Percentiles rank a stretch among this genome's conserved stretches.
phyloP scores from a whole-genome alignment of 495 filamentous ascomycete genomes.

The Stereocaulon alpinum region DNA sequence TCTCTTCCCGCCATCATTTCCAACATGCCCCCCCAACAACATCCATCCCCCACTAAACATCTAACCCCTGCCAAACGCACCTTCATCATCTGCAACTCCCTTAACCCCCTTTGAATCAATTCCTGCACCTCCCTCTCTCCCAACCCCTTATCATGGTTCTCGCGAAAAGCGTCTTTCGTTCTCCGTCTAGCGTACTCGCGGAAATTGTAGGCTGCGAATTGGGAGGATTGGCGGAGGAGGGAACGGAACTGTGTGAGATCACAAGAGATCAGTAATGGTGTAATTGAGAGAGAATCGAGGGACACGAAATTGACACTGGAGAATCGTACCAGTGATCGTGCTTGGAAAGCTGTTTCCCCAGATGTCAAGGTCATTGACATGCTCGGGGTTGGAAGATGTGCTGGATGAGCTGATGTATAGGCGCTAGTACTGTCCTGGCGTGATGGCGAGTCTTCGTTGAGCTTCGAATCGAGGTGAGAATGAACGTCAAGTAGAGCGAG shows the following conservation, averaged over 20 bases:
- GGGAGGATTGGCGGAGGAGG: constrained; percentile 71
- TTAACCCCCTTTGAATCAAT: constrained; percentile 76
- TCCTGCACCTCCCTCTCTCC: constrained; percentile 76
- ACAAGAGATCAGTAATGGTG: background rate
- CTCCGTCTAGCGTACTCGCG: constrained; percentile 88
- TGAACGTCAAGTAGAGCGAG: too few relatives aligned
- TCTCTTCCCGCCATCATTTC: background rate
- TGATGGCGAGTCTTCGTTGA: too few relatives aligned
- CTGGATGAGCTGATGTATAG: background rate
- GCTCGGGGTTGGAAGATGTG: background rate
- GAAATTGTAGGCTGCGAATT: constrained; percentile 94
- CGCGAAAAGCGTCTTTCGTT: constrained; percentile 79
- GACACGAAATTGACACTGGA: background rate
- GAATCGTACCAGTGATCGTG: constrained; percentile 54
- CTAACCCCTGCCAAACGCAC: constrained; percentile 37
- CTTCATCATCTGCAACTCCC: constrained; percentile 85
- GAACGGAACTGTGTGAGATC: constrained; percentile 64
- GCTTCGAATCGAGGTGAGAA: background rate
- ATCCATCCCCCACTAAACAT: background rate
- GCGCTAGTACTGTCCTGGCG: background rate
- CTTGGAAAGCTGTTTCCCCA: constrained; percentile 59
- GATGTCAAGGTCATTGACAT: constrained; percentile 42
- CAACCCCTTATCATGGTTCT: constrained; percentile 48
- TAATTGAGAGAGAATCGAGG: background rate
- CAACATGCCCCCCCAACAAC: background rate